Base-by-base conservation (phyloP, 2,329 filamentous ascomycete genomes). In the Epichloe bromicola region DNA sequence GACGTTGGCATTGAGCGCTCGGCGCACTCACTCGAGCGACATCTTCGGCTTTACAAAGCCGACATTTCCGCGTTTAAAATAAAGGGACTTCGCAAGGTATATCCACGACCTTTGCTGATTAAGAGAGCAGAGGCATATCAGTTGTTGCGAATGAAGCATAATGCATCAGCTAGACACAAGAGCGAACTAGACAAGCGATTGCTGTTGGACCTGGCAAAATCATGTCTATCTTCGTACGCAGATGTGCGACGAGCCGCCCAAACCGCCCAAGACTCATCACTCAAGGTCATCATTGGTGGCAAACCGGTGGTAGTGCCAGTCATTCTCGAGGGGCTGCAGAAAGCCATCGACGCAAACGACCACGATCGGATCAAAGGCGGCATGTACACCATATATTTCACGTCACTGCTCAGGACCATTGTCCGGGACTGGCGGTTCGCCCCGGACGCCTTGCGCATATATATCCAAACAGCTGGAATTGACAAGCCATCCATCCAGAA, bases 1-100 rank as follows among this genome's bases (percentile, higher is more conserved):
- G 93, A 98, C 61, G 90, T 98, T 40, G 93, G 94, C 17, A 94
- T 96, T 54, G 93, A 98, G 68, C 79, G 91, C 53, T 96, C 91
- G 17, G 91, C 93, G 0, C 93, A 96, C 64, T 87, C 94, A 2
- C 74, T 97, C 10, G 93, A 98, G 64, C 79, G 93, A 19, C 83
- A 97, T 14, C 80, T 86, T 4, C 80, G 89, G 49, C 77, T 98
- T 1, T 85, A 96, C 63, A 83, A 84, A 59, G 84, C 88, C 5
- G 93, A 98, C 60, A 85, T 90, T 54, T 82, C 88, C 23, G 86
- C 91, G 0, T 98, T 96, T 74, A 96, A 95, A 68, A 87, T 96
- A 63, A 95, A 86, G 57, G 93, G 93, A 4, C 73, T 95, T 20
- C 80, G 91, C 49, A 98, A 98, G 64, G 81, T 86, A 49, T 98